Evolutionary conservation across 164 flowering plant species (phyloP).

Genomic region (Magnolia changhungtana): DNA sequence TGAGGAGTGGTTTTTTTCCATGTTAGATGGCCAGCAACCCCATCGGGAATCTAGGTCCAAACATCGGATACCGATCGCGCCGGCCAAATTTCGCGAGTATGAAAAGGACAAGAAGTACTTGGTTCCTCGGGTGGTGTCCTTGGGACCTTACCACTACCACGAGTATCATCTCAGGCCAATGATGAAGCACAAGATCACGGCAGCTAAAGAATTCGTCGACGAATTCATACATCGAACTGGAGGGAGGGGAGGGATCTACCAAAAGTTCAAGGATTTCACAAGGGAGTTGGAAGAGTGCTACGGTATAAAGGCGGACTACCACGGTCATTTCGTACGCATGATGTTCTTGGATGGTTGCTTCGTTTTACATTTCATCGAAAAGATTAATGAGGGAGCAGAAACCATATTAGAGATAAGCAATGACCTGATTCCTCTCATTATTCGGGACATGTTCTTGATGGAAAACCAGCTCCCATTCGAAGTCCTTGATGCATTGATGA

Average conservation of each 20-base stretch:
- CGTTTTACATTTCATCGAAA: too few species aligned
- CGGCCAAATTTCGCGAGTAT: neutral
- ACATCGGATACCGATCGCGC: neutral
- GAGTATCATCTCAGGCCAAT: conserved; percentile 7
- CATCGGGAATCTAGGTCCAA: neutral
- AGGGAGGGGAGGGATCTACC: neutral
- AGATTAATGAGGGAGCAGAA: too few species aligned
- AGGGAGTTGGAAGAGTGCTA: neutral
- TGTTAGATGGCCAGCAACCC: neutral
- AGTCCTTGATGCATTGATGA: too few species aligned
- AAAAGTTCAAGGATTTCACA: neutral
- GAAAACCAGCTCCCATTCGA: too few species aligned
- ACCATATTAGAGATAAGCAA: too few species aligned
- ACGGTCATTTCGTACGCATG: conserved; percentile 4
- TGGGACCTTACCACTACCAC: conserved; percentile 23
- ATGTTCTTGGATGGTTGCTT: conserved; percentile 26
- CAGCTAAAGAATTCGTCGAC: conserved; percentile 5
- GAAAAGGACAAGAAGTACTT: neutral
- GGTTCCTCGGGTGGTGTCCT: conserved; percentile 11
- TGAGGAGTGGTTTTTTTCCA: neutral
- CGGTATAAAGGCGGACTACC: neutral
- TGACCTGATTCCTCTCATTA: too few species aligned
- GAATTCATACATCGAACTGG: neutral
- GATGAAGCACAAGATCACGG: conserved; percentile 13
- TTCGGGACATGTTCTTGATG: too few species aligned